Evolutionary conservation across 805 yeast species (phyloP), one percentile per base, ranked within the genome.

Genomic region (Candida railenensis): DNA sequence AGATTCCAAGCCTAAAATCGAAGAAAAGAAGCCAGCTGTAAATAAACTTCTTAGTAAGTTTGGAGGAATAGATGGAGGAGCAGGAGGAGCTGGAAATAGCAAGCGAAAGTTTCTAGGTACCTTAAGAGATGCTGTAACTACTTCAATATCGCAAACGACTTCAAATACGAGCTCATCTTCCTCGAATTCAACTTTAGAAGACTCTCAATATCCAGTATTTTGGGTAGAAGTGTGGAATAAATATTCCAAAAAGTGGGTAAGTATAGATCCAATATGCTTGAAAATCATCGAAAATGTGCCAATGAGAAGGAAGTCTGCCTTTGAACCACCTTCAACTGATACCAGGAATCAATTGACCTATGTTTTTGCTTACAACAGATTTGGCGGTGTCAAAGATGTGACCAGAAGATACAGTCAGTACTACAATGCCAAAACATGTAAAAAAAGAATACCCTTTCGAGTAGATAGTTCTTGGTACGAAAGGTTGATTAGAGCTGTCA

Each of bases 191-290:
- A 5, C 8, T 19, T 60, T 64, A 39, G 57, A 53, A 8, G 58
- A 59, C 16, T 62, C 71, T 2, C 49, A 47, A 7, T 85, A 71
- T 56, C 97, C 97, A 0, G 75, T 90, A 0, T 90, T 85, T 58
- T 94, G 99, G 99, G 83, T 83, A 19, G 99, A 94, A 61, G 96
- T 87, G 0, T 92, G 96, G 96, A 91, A 92, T 60, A 77, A 77
- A 43, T 80, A 76, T 48, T 66, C 81, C 3, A 76, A 81, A 48
- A 78, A 74, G 42, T 92, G 97, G 95, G 76, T 90, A n/a, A 80
- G 95, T 2, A 74, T 90, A 1, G 99, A 94, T 57, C 94, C 97
- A 0, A 69, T 84, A 0, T 83, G 84, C 22, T 76, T 83, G 46
- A 65, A 78, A 46, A 63, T 76, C 7, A 79, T 89, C 34, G 96